Base-by-base conservation (phyloP, 164 flowering plant species). In the Berberis vulgaris region DNA sequence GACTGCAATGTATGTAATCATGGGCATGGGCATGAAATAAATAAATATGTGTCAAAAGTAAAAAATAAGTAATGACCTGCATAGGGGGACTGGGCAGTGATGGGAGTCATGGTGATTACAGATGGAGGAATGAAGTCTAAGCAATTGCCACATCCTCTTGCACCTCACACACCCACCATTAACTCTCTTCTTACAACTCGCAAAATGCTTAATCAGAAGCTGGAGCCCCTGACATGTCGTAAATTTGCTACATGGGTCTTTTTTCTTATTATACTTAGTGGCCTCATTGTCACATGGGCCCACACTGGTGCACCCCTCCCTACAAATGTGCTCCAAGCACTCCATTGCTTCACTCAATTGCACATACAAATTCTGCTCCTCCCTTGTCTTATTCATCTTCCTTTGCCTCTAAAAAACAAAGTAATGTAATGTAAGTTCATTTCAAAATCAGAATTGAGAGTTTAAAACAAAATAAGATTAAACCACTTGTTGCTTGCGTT, bases 81-180 rank as follows among this genome's bases (percentile, higher is more conserved):
- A 94, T 2, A 94, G 85, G 41, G 97, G 97, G 61, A 94, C 97
- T 57, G 66, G 80, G 82, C 99, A 94, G 40, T 59, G 64, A 61
- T 26, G 26, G 26, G 26, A 26, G 26, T 84, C 90, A 2, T 75
- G 59, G 46, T 81, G 82, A n/a, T 87, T 82, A 65, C 99, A 94
- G 53, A 91, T 71, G 13, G 81, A 83, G 40, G 99, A 83, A 65
- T 94, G 99, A 45, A 94, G 84, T 42, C 77, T 74, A 38, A 94
- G 82, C 12, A 94, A 86, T 74, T 91, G 99, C 93, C 95, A 87
- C 97, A 94, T 86, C n/a, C 97, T 67, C 78, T 83, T 89, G 80
- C 99, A 94, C 38, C 86, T 72, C 43, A 72, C 55, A 68, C 99
- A 94, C 1, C 92, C 84, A 7, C 92, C 93, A 6, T 77, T 78